Base-by-base conservation (phyloP, 164 flowering plant genomes). In the Vitis riparia region DNA sequence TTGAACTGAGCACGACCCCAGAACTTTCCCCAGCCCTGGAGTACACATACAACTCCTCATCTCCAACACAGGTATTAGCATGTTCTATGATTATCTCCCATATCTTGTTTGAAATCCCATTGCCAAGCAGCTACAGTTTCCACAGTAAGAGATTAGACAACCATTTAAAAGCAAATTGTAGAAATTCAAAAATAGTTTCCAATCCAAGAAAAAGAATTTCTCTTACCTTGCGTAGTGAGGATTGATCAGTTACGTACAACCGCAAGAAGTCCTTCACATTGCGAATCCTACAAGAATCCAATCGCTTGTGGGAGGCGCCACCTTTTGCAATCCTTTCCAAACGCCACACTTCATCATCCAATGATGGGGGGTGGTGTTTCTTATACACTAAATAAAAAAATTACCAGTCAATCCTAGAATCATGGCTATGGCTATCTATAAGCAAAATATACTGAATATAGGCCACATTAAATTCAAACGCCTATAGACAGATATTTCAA, bases 61-160 rank as follows among this genome's bases (percentile, higher is more conserved):
- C 85, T 14, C 80, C 17, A 59, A 23, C 53, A 63, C 92, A 89
- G 47, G 72, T 48, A 9, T 6, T 66, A 48, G 97, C 97, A 78
- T 91, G 93, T 30, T 67, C 63, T 5, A 79, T 68, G 23, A 91
- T 87, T n/a, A 78, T 68, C 1, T 85, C 79, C 91, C 92, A 89
- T 57, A 11, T 75, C 78, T 57, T 82, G 49, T 79, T 79, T 49
- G 90, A 70, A 72, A 76, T 77, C 19, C 75, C 75, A 8, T 65
- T 52, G 19, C 75, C 80, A 62, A 88, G 78, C 14, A 79, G 74
- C 97, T 89, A 68, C 74, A 82, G 14, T 63, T 65, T 37, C 62
- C 65, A 68, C 13, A 68, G 50, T 2, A 30, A 14, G 48, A 52
- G 11, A 15, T 51, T 2, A 51, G 69, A 69, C 8, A 27, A 30